Conservation (phyloP, 192 early-diverging fungal genomes). For the Podila epicladia region DNA sequence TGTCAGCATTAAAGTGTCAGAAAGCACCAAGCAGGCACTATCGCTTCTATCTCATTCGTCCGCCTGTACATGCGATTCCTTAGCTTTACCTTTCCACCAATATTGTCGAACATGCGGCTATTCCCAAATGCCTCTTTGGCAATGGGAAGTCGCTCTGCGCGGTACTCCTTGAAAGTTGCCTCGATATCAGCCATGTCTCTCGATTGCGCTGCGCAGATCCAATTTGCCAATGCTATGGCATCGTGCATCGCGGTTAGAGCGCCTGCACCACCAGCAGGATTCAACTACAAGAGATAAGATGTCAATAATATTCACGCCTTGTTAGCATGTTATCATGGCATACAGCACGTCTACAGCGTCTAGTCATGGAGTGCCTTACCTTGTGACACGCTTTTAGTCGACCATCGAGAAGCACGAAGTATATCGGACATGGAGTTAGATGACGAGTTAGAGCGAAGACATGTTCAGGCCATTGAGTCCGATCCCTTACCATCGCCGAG, state of each 20-base stretch:
- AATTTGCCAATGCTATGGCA: conserved; percentile 4
- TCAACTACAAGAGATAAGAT: not conserved
- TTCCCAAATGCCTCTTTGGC: conserved; percentile 1
- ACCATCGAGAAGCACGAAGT: not conserved
- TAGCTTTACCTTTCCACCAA: conserved; percentile 2
- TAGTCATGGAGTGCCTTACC: not conserved
- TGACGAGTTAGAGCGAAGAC: not conserved
- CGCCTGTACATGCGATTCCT: too few species aligned
- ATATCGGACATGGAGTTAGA: not conserved
- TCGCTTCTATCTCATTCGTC: not conserved
- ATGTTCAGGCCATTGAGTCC: not conserved
- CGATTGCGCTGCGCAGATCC: not conserved
- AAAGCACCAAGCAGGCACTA: not conserved
- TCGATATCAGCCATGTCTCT: not conserved
- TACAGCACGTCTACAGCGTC: not conserved
- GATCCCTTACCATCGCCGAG: not conserved
- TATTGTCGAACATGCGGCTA: not conserved
- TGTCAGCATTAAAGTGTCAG: not conserved
- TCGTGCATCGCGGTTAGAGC: conserved; percentile 3
- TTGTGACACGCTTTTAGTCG: not conserved
- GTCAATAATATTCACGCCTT: not conserved
- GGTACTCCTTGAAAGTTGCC: not conserved
- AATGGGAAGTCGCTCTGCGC: not conserved
- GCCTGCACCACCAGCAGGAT: not conserved
- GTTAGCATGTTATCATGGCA: not conserved